phyloP scores from a whole-genome alignment of 108 stramenopile species.

The Seminavis robusta region DNA sequence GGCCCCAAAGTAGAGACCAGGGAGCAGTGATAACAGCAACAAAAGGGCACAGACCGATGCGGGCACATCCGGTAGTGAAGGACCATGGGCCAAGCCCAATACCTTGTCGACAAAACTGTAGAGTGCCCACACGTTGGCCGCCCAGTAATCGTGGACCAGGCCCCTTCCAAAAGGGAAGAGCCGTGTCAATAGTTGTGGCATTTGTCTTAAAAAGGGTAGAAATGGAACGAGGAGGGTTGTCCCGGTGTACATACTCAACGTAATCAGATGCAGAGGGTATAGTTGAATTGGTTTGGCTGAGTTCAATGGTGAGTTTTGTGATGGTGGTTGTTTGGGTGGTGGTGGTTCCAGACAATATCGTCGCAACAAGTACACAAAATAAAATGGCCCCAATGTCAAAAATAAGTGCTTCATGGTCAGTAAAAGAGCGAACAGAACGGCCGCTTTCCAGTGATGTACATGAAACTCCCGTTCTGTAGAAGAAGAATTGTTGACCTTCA shows the following conservation, averaged over 20 bases:
- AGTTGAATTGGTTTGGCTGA: no score
- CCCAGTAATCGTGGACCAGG: constrained; percentile 97
- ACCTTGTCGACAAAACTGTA: constrained; percentile 63
- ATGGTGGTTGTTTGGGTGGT: no score
- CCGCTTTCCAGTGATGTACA: constrained; percentile 43
- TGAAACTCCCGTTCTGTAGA: constrained; percentile 9
- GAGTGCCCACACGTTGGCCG: constrained; percentile 95
- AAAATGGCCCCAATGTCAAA: constrained; percentile 81
- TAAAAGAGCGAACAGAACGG: constrained; percentile 68
- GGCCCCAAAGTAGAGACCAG: constrained; percentile 35
- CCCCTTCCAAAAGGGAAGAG: constrained; percentile 97
- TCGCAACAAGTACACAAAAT: constrained; percentile 76
- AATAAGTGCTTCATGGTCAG: constrained; percentile 94
- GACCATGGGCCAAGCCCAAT: no score
- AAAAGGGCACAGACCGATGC: constrained; percentile 50
- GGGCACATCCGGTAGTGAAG: constrained; percentile 60
- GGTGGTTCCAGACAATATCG: constrained; percentile 54
- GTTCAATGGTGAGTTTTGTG: no score
- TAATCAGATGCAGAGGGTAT: constrained; percentile 36
- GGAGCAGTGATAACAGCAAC: constrained; percentile 45
- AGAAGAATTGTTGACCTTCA: constrained; percentile 11
- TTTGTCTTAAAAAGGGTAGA: constrained; percentile 53
- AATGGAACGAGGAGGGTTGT: constrained; percentile 61
- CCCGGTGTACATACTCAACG: constrained; percentile 52
- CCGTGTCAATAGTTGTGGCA: constrained; percentile 71